phyloP scores from a whole-genome alignment of 2,329 filamentous ascomycete genomes.

The Talaromyces rugulosus region DNA sequence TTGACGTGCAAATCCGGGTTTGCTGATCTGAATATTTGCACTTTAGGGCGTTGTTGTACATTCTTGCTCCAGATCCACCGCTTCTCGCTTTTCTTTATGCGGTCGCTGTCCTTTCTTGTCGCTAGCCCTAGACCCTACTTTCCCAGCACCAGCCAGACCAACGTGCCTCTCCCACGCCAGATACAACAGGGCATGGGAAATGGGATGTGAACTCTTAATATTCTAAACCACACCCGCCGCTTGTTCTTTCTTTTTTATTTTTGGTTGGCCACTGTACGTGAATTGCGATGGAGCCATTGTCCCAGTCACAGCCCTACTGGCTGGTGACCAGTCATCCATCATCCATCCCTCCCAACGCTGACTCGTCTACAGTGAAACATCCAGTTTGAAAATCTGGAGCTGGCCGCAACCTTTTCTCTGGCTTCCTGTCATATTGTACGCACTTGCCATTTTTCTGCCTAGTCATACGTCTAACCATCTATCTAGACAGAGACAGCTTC shows the following conservation, averaged over 20 bases:
- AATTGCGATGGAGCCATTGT: neutral
- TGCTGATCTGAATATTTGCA: neutral
- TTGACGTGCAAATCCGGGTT: neutral
- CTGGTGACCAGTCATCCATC: neutral
- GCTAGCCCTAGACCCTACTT: conserved; percentile 14
- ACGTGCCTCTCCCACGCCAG: neutral
- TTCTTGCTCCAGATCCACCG: neutral
- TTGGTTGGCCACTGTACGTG: neutral
- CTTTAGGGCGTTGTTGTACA: neutral
- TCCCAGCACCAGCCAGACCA: neutral
- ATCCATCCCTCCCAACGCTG: neutral
- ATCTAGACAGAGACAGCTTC: neutral
- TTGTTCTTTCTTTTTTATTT: neutral
- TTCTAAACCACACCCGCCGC: neutral
- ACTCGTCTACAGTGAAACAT: neutral
- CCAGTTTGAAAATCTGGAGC: neutral
- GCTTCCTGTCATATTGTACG: neutral
- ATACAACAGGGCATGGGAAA: neutral
- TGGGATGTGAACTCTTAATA: neutral
- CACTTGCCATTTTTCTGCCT: neutral
- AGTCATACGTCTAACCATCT: neutral
- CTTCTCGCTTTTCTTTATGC: conserved; percentile 3
- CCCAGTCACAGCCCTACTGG: neutral
- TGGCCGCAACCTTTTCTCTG: neutral
- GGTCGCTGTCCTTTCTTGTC: conserved; percentile 1